A percentile compares a stretch with the other conserved stretches of the same genome.
Conservation (phyloP, 257 asterid genomes). For the Solanum megistacrolobum region DNA sequence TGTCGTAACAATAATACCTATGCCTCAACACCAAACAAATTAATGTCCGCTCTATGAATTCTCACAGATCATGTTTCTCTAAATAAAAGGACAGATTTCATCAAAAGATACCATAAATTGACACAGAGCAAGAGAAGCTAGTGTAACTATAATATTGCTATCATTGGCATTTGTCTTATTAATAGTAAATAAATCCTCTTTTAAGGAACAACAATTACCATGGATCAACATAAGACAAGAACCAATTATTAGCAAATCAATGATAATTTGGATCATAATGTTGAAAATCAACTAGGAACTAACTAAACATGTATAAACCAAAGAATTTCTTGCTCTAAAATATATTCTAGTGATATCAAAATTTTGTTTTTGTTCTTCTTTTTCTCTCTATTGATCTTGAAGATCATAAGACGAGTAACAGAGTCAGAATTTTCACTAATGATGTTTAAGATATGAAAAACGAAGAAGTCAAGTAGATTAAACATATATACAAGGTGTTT, state of each 20-base stretch:
- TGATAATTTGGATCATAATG: neutral
- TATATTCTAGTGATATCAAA: neutral
- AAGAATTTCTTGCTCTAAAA: neutral
- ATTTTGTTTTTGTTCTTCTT: neutral
- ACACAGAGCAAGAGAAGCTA: neutral
- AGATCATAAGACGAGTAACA: neutral
- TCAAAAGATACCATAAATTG: neutral
- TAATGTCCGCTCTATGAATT: neutral
- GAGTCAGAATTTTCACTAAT: neutral
- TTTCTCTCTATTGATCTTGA: neutral
- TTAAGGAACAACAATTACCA: neutral
- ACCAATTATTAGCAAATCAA: neutral
- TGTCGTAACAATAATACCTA: neutral
- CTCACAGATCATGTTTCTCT: neutral
- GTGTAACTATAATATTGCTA: neutral
- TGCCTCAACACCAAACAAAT: neutral
- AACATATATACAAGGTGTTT: neutral
- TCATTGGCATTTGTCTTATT: neutral
- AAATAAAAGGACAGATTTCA: neutral
- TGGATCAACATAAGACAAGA: neutral
- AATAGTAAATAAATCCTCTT: neutral
- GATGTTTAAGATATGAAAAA: neutral
- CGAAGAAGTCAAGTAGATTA: neutral
- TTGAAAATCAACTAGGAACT: neutral
- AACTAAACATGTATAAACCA: neutral